A percentile compares a stretch with the other conserved stretches of the same genome.
These are phyloP conservation scores for Cystoderma amianthinum DNA, from an alignment of 768 basidiomycete species.

Conservation along the genomic window DNA sequence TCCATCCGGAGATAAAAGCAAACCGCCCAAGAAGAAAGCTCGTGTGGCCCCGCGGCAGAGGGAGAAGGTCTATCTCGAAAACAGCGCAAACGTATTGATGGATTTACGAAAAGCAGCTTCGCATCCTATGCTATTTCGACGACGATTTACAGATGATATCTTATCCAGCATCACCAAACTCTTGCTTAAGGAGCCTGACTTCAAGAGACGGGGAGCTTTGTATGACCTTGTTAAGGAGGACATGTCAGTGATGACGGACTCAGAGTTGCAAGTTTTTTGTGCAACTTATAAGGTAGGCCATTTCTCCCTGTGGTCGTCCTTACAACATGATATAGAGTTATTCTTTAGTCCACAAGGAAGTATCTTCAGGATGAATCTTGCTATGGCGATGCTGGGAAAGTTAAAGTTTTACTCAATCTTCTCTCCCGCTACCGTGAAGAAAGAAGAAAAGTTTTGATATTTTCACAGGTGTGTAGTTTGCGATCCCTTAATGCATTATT, in stretches of 20 bases:
- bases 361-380: constrained; percentile 68
- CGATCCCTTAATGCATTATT: not conserved
- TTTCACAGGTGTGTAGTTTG: constrained; percentile 70
- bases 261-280: constrained; percentile 86
- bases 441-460: constrained; percentile 82
- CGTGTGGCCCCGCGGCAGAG: constrained; percentile 37
- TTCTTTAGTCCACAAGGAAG: constrained; percentile 60
- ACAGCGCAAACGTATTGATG: constrained; percentile 93
- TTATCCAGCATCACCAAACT: constrained; percentile 73
- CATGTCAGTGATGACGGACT: constrained; percentile 97
- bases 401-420: constrained; percentile 65
- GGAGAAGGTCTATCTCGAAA: constrained; percentile 68
- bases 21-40: constrained; percentile 29
- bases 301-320: no score
- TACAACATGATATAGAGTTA: not conserved
- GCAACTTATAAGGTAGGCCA: constrained; percentile 70
- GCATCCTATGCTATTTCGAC: constrained; percentile 95
- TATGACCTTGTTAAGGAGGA: constrained; percentile 92
- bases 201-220: constrained; percentile 73
- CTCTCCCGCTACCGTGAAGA: constrained; percentile 60
- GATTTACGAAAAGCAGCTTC: constrained; percentile 93
- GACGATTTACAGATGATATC: constrained; percentile 69
- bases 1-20: constrained; percentile 15
- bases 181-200: constrained; percentile 87
- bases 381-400: constrained; percentile 86